Percentiles rank a stretch among this genome's conserved stretches.
phyloP scores from a whole-genome alignment of 305 asterid species.

The Plantago coronopus region DNA sequence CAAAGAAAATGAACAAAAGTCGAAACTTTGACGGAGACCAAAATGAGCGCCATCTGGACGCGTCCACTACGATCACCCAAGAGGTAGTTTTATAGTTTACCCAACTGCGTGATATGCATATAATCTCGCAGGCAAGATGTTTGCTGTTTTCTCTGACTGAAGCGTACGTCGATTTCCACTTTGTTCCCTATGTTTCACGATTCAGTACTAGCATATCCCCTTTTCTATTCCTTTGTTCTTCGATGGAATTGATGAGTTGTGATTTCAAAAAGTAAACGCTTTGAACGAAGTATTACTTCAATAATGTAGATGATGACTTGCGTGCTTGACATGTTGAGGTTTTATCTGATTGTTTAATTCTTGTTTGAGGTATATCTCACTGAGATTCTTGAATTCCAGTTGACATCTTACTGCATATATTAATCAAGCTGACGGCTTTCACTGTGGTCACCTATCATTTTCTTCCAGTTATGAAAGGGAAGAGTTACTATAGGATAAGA shows the following conservation, averaged over 20 bases:
- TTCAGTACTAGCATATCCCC: background rate
- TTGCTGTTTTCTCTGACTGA: background rate
- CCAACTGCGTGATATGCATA: background rate
- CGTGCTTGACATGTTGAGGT: background rate
- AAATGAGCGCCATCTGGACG: background rate
- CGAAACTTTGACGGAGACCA: too few species aligned
- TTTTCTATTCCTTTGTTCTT: background rate
- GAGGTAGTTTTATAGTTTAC: background rate
- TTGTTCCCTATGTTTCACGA: background rate
- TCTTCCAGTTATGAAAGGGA: background rate
- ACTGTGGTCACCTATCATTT: constrained; percentile 1
- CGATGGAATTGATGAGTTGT: constrained; percentile 9
- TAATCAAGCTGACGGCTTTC: background rate
- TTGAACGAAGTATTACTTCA: background rate
- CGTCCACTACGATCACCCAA: background rate
- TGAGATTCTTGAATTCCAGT: constrained; percentile 1
- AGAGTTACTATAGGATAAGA: background rate
- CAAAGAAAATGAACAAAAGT: too few species aligned
- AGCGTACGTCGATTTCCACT: constrained; percentile 2
- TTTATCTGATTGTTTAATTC: background rate
- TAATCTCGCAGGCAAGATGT: background rate
- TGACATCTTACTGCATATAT: background rate
- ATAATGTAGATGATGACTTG: background rate
- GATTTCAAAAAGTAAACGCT: constrained; percentile 14
- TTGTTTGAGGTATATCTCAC: constrained; percentile 1